Evolutionary conservation across 2,329 filamentous ascomycete species (phyloP).

Genomic region (Pseudogymnoascus sp.): DNA sequence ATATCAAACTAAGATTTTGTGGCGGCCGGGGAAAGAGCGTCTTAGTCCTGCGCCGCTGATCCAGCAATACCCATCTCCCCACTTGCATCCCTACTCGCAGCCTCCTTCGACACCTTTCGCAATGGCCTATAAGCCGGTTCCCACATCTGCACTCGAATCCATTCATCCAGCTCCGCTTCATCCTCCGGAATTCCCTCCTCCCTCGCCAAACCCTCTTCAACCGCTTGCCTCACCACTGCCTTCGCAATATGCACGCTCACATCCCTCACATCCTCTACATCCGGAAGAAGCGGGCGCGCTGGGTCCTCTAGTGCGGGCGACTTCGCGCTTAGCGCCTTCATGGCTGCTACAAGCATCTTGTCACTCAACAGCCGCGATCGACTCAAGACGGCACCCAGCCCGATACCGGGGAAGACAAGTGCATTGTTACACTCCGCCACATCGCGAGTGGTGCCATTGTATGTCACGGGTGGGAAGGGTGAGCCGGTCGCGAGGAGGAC

Average conservation of each 20-base stretch:
- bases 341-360: conserved; percentile 74
- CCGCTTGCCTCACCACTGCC: conserved; percentile 64
- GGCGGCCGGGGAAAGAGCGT: not conserved
- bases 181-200: conserved; percentile 55
- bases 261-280: conserved; percentile 64
- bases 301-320: conserved; percentile 62
- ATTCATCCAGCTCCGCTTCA: conserved; percentile 34
- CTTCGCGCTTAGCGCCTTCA: conserved; percentile 61
- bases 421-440: conserved; percentile 83
- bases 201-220: conserved; percentile 60
- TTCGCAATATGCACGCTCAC: conserved; percentile 72
- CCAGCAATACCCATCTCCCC: conserved; percentile 45
- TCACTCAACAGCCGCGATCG: conserved; percentile 62
- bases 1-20: not conserved
- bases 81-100: conserved; percentile 50
- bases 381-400: conserved; percentile 67
- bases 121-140: conserved; percentile 59
- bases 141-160: conserved; percentile 79
- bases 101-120: conserved; percentile 44
- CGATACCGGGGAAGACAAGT: conserved; percentile 78
- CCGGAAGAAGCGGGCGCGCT: conserved; percentile 62
- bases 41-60: not conserved
- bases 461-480: conserved; percentile 68
- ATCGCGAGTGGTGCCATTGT: conserved; percentile 41
- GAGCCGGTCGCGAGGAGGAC: conserved; percentile 77